Conservation (phyloP, 164 flowering plant species). For the Amborella trichopoda region DNA sequence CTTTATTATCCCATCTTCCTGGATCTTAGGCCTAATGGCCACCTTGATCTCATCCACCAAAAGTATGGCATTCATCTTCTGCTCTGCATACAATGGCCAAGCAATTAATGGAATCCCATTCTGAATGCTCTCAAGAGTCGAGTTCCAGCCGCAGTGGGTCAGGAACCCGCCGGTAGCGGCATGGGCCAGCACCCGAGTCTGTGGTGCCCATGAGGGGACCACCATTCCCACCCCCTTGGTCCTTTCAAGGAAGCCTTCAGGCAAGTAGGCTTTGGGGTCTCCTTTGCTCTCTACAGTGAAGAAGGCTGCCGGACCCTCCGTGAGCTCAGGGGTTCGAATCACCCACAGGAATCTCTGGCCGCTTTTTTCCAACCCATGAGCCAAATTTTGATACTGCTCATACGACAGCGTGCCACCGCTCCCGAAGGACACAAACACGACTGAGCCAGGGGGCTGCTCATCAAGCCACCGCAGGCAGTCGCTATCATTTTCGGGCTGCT, state of each 20-base stretch:
- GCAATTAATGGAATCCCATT: slow-evolving; percentile 30
- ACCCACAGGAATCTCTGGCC: slow-evolving; percentile 33
- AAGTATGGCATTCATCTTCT: slow-evolving; percentile 28
- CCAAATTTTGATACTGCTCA: slow-evolving; percentile 23
- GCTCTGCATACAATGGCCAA: slow-evolving; percentile 42
- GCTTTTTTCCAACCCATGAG: slow-evolving; percentile 28
- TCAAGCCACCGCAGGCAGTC: slow-evolving; percentile 30
- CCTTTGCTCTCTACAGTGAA: slow-evolving; percentile 11
- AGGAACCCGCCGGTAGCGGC: slow-evolving; percentile 28
- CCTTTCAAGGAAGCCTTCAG: slow-evolving; percentile 21
- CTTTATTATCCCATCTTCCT: slow-evolving; percentile 10
- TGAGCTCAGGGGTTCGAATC: slow-evolving; percentile 20
- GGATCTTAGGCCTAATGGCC: slow-evolving; percentile 11
- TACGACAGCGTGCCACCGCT: slow-evolving; percentile 29
- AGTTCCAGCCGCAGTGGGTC: slow-evolving; percentile 40
- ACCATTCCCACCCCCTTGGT: slow-evolving; percentile 23
- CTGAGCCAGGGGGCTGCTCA: slow-evolving; percentile 24
- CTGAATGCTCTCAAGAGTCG: slow-evolving; percentile 25
- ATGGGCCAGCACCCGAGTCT: slow-evolving; percentile 21
- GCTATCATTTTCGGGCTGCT: background rate
- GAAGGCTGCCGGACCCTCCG: slow-evolving; percentile 9
- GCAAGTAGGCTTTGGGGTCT: no score
- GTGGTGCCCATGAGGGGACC: slow-evolving; percentile 36
- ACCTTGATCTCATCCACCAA: slow-evolving; percentile 17
- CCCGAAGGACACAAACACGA: slow-evolving; percentile 28